Evolutionary conservation across 345 rosid species (phyloP).

Genomic region (Moricandia moricandioides): DNA sequence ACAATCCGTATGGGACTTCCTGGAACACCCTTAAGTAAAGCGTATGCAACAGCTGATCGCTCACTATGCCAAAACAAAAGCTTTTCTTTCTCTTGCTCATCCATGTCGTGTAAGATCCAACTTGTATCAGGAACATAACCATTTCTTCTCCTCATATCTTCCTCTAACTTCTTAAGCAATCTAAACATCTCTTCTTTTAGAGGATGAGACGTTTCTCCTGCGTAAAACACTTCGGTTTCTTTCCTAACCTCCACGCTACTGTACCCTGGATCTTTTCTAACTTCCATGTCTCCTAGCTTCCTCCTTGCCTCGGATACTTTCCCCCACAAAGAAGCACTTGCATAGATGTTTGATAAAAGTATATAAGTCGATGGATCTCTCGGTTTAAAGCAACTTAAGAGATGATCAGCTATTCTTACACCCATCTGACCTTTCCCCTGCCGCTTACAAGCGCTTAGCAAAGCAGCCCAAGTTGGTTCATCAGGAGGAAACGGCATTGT

Average conservation of each 20-base stretch:
- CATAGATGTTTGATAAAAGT: conserved; percentile 64
- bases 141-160: conserved; percentile 54
- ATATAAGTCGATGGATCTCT: conserved; percentile 64
- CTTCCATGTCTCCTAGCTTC: conserved; percentile 51
- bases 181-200: conserved; percentile 49
- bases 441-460: conserved; percentile 68
- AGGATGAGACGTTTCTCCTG: conserved; percentile 61
- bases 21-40: conserved; percentile 54
- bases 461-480: conserved; percentile 85
- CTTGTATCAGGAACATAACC: conserved; percentile 77
- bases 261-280: conserved; percentile 64
- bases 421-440: conserved; percentile 52
- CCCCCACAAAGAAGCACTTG: conserved; percentile 58
- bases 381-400: conserved; percentile 47
- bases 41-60: conserved; percentile 68
- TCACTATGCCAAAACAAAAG: conserved; percentile 80
- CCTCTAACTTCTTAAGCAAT: conserved; percentile 52
- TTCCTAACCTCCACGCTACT: conserved; percentile 51
- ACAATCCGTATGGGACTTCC: conserved; percentile 58
- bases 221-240: conserved; percentile 58
- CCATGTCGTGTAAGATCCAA: conserved; percentile 58
- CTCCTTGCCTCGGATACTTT: conserved; percentile 53
- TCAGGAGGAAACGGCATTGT: conserved; percentile 73
- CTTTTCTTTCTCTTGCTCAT: conserved; percentile 64
- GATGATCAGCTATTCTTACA: conserved; percentile 51